Conservation (phyloP, 495 filamentous ascomycete genomes). For the Sabuloglossum arenarium region DNA sequence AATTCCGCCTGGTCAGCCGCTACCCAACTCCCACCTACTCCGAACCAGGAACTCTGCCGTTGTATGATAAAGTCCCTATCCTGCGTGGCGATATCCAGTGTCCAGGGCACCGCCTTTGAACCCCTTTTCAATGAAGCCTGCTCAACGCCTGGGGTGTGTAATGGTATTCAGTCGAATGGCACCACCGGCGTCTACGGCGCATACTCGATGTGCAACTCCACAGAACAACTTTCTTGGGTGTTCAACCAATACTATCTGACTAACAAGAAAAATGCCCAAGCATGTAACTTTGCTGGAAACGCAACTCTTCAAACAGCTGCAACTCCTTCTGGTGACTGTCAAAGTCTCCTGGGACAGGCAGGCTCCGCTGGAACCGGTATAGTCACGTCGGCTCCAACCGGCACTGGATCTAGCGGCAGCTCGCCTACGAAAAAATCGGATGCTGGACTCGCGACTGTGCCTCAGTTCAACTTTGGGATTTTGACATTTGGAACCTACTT, state of each 20-base stretch:
- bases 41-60: conserved; percentile 48
- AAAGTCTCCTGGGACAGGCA: conserved; percentile 33
- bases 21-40: conserved; percentile 54
- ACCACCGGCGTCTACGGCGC: conserved; percentile 63
- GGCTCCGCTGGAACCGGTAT: conserved; percentile 41
- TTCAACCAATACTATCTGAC: conserved; percentile 55
- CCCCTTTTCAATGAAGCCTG: conserved; percentile 60
- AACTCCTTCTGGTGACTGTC: conserved; percentile 30
- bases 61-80: conserved; percentile 58
- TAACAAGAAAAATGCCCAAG: conserved; percentile 24
- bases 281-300: conserved; percentile 60
- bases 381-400: conserved; percentile 32
- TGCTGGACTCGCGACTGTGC: conserved; percentile 23
- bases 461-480: conserved; percentile 37
- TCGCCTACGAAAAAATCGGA: conserved; percentile 24
- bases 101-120: conserved; percentile 31
- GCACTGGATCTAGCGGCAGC: conserved; percentile 18
- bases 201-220: conserved; percentile 70
- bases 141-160: conserved; percentile 33
- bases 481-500: conserved; percentile 48
- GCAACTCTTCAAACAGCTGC: conserved; percentile 26
- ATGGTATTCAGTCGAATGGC: conserved; percentile 48
- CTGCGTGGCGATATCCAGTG: conserved; percentile 38
- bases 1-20: conserved; percentile 46
- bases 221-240: conserved; percentile 59